These are phyloP conservation scores for Penicillium alfredii DNA, from an alignment of 495 filamentous ascomycete genomes.

Conservation along the genomic window DNA sequence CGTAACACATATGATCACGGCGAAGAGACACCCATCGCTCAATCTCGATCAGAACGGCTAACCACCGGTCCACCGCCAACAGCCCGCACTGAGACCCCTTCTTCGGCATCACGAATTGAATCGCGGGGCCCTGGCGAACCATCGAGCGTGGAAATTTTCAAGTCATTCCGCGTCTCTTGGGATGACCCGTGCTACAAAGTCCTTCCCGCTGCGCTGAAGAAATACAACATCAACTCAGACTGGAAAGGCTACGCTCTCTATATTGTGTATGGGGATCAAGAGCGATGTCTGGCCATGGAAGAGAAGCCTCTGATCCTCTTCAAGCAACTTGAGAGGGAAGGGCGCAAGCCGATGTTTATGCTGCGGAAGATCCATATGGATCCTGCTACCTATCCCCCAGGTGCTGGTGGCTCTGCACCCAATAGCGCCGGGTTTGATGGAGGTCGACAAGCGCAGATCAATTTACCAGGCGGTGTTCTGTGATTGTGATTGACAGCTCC, in stretches of 20 bases:
- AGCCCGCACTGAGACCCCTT: slow-evolving; percentile 32
- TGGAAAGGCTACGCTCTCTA: slow-evolving; percentile 97
- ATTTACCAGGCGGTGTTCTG: slow-evolving; percentile 41
- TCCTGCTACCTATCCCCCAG: slow-evolving; percentile 13
- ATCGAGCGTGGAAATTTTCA: slow-evolving; percentile 85
- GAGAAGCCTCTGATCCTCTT: slow-evolving; percentile 94
- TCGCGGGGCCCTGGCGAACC: slow-evolving; percentile 44
- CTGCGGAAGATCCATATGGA: slow-evolving; percentile 55
- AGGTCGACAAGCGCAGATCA: slow-evolving; percentile 35
- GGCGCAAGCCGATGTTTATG: slow-evolving; percentile 99
- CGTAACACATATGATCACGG: slow-evolving; percentile 40
- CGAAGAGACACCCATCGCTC: slow-evolving; percentile 32
- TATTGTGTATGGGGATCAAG: slow-evolving; percentile 95
- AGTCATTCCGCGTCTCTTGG: slow-evolving; percentile 93
- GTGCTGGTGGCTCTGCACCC: slow-evolving; percentile 28
- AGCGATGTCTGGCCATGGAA: slow-evolving; percentile 83
- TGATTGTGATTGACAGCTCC: slow-evolving; percentile 15
- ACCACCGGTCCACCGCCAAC: slow-evolving; percentile 37
- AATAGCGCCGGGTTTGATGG: slow-evolving; percentile 40
- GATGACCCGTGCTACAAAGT: slow-evolving; percentile 98
- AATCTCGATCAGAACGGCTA: slow-evolving; percentile 31
- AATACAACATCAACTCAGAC: slow-evolving; percentile 96
- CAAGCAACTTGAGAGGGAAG: slow-evolving; percentile 94
- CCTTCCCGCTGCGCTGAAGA: slow-evolving; percentile 88
- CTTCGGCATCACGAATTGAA: slow-evolving; percentile 38